phyloP scores from a whole-genome alignment of 2,329 filamentous ascomycete species.

The Aspergillus fructus region DNA sequence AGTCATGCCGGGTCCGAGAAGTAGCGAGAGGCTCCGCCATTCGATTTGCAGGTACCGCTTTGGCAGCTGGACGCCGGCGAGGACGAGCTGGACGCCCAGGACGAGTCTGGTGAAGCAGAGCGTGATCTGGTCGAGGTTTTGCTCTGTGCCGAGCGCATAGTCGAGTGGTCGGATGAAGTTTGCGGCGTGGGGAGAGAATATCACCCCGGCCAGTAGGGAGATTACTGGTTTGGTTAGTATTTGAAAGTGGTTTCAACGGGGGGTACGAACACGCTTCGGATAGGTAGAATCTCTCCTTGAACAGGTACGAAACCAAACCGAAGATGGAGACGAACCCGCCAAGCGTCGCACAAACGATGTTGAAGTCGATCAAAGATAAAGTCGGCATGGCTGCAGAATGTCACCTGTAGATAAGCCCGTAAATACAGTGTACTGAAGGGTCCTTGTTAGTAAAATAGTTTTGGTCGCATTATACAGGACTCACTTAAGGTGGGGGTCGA shows the following conservation, averaged over 20 bases:
- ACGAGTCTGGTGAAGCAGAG: conserved; percentile 84
- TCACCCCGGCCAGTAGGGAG: conserved; percentile 73
- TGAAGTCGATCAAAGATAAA: conserved; percentile 72
- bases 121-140: conserved; percentile 69
- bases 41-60: conserved; percentile 75
- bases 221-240: conserved; percentile 60
- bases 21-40: conserved; percentile 71
- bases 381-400: conserved; percentile 52
- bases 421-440: neutral
- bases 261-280: conserved; percentile 77
- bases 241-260: neutral
- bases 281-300: conserved; percentile 87
- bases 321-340: conserved; percentile 91
- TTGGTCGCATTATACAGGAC: neutral
- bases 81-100: conserved; percentile 83
- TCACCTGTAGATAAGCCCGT: neutral
- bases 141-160: conserved; percentile 62
- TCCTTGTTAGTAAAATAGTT: neutral
- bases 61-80: conserved; percentile 84
- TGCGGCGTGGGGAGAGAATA: conserved; percentile 74
- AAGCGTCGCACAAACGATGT: conserved; percentile 75
- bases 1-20: conserved; percentile 82
- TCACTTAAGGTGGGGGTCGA: neutral
- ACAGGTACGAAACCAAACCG: conserved; percentile 81
- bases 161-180: conserved; percentile 74